Conservation (phyloP, 345 rosid species). For the Geranium rotundifolium region DNA sequence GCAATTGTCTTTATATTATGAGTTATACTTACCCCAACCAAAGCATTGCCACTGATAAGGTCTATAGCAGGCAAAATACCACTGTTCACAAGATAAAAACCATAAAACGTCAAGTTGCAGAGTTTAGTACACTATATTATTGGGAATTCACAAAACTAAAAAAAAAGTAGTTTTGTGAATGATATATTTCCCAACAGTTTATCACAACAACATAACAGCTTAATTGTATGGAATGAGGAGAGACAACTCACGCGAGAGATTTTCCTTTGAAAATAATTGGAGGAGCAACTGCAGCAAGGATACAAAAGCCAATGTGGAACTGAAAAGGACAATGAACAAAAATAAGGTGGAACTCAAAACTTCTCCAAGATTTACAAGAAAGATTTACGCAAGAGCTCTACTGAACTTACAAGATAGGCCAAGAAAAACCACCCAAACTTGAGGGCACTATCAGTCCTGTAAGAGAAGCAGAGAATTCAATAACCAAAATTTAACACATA, state of each 20-base stretch:
- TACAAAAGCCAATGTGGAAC: conserved; percentile 77
- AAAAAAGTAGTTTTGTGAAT: background rate
- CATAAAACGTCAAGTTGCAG: conserved; percentile 21
- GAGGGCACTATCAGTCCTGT: conserved; percentile 96
- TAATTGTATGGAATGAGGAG: background rate
- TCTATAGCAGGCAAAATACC: conserved; percentile 91
- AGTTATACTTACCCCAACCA: conserved; percentile 62
- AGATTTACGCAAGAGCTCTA: background rate
- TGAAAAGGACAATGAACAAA: conserved; percentile 19
- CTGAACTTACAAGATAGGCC: conserved; percentile 48
- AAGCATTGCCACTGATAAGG: conserved; percentile 32
- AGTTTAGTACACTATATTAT: background rate
- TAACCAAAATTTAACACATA: background rate
- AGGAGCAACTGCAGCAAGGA: conserved; percentile 84
- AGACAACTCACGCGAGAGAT: conserved; percentile 68
- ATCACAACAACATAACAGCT: background rate
- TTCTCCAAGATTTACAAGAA: background rate
- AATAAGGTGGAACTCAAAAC: conserved; percentile 4
- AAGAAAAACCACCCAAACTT: conserved; percentile 93
- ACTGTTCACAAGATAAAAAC: conserved; percentile 34
- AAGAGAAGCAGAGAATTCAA: background rate
- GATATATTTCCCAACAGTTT: background rate
- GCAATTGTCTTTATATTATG: background rate
- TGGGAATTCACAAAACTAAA: background rate
- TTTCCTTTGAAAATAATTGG: conserved; percentile 90